These are phyloP conservation scores for Linderniella brevidens DNA, from an alignment of 257 asterid genomes.

Conservation along the genomic window DNA sequence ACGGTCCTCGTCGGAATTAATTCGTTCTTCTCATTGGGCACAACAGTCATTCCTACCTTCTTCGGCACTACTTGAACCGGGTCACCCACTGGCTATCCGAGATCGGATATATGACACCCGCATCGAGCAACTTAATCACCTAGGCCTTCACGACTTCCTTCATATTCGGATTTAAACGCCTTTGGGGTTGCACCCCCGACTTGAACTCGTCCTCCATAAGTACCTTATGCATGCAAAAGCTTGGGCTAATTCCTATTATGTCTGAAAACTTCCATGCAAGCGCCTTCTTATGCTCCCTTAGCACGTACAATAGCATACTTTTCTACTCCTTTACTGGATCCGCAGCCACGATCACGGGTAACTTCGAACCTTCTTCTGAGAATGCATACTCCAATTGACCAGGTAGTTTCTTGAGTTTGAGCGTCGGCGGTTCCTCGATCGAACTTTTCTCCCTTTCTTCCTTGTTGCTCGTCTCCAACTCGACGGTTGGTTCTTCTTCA, in stretches of 20 bases:
- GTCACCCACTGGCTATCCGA: background rate
- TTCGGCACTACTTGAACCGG: background rate
- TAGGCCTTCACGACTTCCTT: background rate
- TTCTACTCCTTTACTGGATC: no score
- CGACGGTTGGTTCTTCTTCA: no score
- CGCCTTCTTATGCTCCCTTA: background rate
- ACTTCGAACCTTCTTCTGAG: background rate
- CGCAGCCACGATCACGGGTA: no score
- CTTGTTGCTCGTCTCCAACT: no score
- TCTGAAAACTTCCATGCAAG: background rate
- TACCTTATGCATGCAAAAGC: background rate
- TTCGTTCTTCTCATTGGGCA: background rate
- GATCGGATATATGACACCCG: background rate
- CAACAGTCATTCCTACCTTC: background rate
- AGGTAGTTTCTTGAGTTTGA: background rate
- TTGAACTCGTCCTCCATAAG: background rate
- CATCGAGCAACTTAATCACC: background rate
- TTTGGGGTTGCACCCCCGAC: background rate
- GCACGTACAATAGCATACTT: background rate
- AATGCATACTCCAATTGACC: background rate
- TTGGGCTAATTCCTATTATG: background rate
- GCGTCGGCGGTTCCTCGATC: no score
- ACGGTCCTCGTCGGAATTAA: background rate
- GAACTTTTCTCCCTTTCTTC: no score
- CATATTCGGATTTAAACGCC: background rate